Percentiles rank a stretch among this genome's conserved stretches.
These are phyloP conservation scores for Xylaria sp. DNA, from an alignment of 2,329 filamentous ascomycete genomes.

Conservation along the genomic window DNA sequence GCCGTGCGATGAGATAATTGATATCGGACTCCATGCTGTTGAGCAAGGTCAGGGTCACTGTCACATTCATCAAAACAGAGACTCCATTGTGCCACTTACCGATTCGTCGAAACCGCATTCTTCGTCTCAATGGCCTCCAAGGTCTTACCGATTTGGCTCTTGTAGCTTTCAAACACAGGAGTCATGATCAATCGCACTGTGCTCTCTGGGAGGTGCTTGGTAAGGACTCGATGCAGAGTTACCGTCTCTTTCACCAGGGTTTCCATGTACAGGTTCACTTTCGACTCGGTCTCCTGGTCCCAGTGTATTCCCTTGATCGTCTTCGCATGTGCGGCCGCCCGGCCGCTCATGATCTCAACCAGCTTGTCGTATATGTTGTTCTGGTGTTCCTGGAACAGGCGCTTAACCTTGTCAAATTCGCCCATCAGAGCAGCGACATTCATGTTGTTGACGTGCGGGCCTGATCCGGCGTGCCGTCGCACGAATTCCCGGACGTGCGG, in stretches of 20 bases:
- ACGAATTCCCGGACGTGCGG: conserved; percentile 93
- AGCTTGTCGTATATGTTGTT: conserved; percentile 91
- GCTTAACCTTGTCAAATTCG: conserved; percentile 89
- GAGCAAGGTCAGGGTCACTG: conserved; percentile 17
- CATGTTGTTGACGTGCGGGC: conserved; percentile 53
- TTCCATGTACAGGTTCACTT: conserved; percentile 81
- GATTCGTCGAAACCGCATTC: conserved; percentile 74
- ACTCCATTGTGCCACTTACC: conserved; percentile 62
- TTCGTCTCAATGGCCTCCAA: conserved; percentile 72
- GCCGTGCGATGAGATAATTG: conserved; percentile 74
- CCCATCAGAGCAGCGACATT: conserved; percentile 71
- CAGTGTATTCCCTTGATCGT: conserved; percentile 80
- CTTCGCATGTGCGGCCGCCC: conserved; percentile 78
- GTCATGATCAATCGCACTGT: conserved; percentile 85
- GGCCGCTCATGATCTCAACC: conserved; percentile 88
- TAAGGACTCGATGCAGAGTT: conserved; percentile 83
- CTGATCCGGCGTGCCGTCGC: conserved; percentile 73
- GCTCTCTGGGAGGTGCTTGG: conserved; percentile 80
- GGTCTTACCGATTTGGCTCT: conserved; percentile 78
- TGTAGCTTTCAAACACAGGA: conserved; percentile 84
- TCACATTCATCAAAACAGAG: neutral
- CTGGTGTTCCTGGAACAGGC: conserved; percentile 88
- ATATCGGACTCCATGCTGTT: conserved; percentile 79
- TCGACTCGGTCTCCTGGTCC: conserved; percentile 63
- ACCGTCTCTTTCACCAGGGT: conserved; percentile 86